Conservation (phyloP, 2,329 filamentous ascomycete genomes). For the Fusarium mexicanum region DNA sequence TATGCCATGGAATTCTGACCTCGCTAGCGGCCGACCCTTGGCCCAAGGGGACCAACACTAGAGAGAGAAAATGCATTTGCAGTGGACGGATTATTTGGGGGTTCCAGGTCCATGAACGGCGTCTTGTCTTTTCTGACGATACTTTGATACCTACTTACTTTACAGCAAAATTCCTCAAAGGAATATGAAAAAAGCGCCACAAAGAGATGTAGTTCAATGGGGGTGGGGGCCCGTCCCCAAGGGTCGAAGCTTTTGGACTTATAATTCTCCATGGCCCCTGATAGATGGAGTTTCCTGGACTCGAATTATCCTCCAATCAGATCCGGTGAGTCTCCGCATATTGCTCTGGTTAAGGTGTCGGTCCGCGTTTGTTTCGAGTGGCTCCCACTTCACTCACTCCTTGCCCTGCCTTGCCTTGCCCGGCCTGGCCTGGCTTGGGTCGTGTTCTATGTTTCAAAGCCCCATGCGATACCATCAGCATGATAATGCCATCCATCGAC, state of each 20-base stretch:
- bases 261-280: conserved; percentile 40
- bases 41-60: not conserved
- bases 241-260: conserved; percentile 32
- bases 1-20: not conserved
- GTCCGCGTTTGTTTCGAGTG: conserved; percentile 35
- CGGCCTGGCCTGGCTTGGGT: not conserved
- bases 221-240: conserved; percentile 14
- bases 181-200: conserved; percentile 15
- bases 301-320: conserved; percentile 39
- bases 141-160: not conserved
- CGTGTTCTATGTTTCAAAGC: conserved; percentile 41
- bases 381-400: conserved; percentile 8
- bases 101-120: conserved; percentile 20
- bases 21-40: conserved; percentile 22
- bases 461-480: conserved; percentile 35
- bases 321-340: conserved; percentile 21
- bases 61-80: not conserved
- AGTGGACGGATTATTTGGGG: conserved; percentile 38
- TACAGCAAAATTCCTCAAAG: conserved; percentile 1
- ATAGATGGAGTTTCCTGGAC: conserved; percentile 33
- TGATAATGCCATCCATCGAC: conserved; percentile 13
- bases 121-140: conserved; percentile 12
- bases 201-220: conserved; percentile 19
- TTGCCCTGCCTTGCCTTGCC: conserved; percentile 19
- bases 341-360: conserved; percentile 20